These are phyloP conservation scores for Pyricularia grisea DNA, from an alignment of 2,329 filamentous ascomycete genomes.

Conservation along the genomic window DNA sequence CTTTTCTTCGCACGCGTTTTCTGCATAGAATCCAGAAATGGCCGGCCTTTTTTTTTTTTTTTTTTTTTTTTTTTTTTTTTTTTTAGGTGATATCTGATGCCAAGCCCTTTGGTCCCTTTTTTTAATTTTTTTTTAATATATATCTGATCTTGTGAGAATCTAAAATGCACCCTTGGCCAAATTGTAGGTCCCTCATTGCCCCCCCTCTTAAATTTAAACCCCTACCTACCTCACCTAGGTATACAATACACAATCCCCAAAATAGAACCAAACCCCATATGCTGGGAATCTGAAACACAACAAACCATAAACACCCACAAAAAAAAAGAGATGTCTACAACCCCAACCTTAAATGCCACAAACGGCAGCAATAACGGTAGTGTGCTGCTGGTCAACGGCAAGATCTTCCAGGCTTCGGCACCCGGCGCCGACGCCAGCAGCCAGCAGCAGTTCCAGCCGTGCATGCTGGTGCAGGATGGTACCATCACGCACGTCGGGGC, in stretches of 20 bases:
- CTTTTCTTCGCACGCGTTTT: neutral
- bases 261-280: neutral
- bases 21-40: neutral
- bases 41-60: neutral
- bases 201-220: neutral
- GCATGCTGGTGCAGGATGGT: conserved; percentile 24
- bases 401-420: conserved; percentile 26
- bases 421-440: conserved; percentile 9
- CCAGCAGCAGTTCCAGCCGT: conserved; percentile 23
- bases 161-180: neutral
- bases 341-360: neutral
- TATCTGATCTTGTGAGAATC: neutral
- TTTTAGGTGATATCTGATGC: neutral
- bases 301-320: neutral
- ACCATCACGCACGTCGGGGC: conserved; percentile 26
- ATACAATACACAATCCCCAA: neutral
- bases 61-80: neutral
- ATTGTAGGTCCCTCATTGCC: neutral
- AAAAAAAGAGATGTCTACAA: neutral
- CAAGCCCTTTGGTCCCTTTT: neutral
- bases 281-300: neutral
- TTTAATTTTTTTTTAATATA: too few relatives aligned
- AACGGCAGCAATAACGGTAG: neutral
- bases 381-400: conserved; percentile 27
- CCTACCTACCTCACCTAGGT: too few relatives aligned